Evolutionary conservation across 371 early-diverging fungal genomes (phyloP).

Genomic region (Scutellospora calospora): DNA sequence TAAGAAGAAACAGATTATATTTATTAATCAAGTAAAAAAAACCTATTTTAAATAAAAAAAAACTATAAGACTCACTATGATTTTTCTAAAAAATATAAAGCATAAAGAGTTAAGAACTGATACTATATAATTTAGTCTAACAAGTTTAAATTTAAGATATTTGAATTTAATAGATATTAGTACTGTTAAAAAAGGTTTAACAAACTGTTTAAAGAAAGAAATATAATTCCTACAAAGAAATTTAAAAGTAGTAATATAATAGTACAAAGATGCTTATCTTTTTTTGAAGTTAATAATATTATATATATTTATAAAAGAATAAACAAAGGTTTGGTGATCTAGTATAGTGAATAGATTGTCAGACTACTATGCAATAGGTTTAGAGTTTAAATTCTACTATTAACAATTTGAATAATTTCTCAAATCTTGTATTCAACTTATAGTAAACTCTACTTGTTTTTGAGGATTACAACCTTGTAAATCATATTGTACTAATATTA

Average conservation of each 20-base stretch:
- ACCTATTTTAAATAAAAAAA: neutral
- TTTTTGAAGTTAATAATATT: slow-evolving; percentile 42
- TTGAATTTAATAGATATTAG: slow-evolving; percentile 39
- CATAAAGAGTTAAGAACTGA: neutral
- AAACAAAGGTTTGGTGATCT: slow-evolving; percentile 46
- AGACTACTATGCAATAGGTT: too few species aligned
- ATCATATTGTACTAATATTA: too few species aligned
- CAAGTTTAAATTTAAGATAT: slow-evolving; percentile 23
- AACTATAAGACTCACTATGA: neutral
- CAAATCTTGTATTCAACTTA: too few species aligned
- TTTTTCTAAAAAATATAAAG: neutral
- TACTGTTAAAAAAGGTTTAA: slow-evolving; percentile 42
- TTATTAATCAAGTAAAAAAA: neutral
- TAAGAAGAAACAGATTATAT: neutral
- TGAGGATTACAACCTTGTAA: too few species aligned
- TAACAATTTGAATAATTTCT: too few species aligned
- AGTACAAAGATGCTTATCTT: slow-evolving; percentile 39
- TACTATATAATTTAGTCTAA: slow-evolving; percentile 23
- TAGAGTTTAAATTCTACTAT: too few species aligned
- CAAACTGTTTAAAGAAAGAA: neutral
- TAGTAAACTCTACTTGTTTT: too few species aligned
- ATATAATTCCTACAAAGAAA: slow-evolving; percentile 39
- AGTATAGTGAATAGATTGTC: too few species aligned
- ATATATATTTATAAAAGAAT: slow-evolving; percentile 46
- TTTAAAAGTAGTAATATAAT: slow-evolving; percentile 45